Evolutionary conservation across 2,329 filamentous ascomycete genomes (phyloP).

Genomic region (Curvularia hawaiiensis): DNA sequence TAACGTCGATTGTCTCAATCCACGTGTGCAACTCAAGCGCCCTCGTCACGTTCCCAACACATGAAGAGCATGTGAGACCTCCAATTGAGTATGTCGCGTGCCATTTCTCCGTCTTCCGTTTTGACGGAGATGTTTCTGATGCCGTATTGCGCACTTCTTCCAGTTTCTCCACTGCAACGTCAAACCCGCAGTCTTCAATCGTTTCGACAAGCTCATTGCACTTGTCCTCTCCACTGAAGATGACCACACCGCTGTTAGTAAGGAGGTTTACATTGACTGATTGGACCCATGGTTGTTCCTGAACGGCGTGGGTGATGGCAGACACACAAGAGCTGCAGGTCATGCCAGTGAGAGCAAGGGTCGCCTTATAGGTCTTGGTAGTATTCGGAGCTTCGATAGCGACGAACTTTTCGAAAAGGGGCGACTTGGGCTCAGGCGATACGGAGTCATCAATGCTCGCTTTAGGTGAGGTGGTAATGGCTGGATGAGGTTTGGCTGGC

Average conservation of each 20-base stretch:
- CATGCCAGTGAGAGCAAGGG: slow-evolving; percentile 63
- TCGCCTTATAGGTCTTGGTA: slow-evolving; percentile 39
- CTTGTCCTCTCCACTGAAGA: slow-evolving; percentile 54
- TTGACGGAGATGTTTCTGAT: neutral
- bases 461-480: slow-evolving; percentile 18
- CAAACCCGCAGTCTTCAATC: slow-evolving; percentile 57
- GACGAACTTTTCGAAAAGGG: slow-evolving; percentile 26
- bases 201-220: slow-evolving; percentile 53
- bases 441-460: slow-evolving; percentile 20
- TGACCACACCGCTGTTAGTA: slow-evolving; percentile 56
- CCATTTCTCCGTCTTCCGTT: slow-evolving; percentile 36
- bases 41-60: slow-evolving; percentile 56
- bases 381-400: slow-evolving; percentile 16
- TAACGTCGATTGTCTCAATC: slow-evolving; percentile 56
- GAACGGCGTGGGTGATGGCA: slow-evolving; percentile 55
- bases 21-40: slow-evolving; percentile 54
- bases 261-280: slow-evolving; percentile 58
- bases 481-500: slow-evolving; percentile 21
- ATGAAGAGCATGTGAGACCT: slow-evolving; percentile 65
- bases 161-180: slow-evolving; percentile 47
- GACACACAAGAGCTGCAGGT: slow-evolving; percentile 63
- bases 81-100: slow-evolving; percentile 56
- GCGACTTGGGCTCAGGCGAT: slow-evolving; percentile 16
- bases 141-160: slow-evolving; percentile 21
- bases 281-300: slow-evolving; percentile 54